Evolutionary conservation across 192 early-diverging fungal genomes (phyloP), one percentile per base, ranked within the genome.

Genomic region (Glomus cerebriforme): DNA sequence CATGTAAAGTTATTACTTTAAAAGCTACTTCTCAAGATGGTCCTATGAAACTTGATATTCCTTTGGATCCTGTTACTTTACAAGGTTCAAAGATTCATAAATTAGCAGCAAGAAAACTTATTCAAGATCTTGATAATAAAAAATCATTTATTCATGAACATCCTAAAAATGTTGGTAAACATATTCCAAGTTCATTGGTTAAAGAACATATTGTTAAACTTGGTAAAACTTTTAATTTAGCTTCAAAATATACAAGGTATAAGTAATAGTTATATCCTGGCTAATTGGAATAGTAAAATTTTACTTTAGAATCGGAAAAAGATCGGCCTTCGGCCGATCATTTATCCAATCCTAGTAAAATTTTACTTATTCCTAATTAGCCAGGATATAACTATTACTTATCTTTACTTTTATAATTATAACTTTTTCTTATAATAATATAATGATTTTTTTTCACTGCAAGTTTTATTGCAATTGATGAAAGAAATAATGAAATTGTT

Each of bases 201-300:
- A 47, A 43, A 37, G 22, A 78, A 2, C 27, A 67, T 5, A 69
- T 78, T 27, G 17, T 78, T 59, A 31, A n/a, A 1, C 59, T 64
- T 12, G 76, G 63, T 17, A 66, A 34, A 15, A 67, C 12, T 13
- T 64, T 34, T n/a, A 77, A 54, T 66, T 22, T 77, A n/a, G 39
- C 15, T 13, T 66, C 76, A 15, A 64, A 54, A 34, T 34, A 77
- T 77, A 77, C 76, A 17, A 77, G 76, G 76, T 77, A 77, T n/a
- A n/a, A n/a, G n/a, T n/a, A n/a, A n/a, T n/a, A n/a, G n/a, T n/a
- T n/a, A n/a, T n/a, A n/a, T n/a, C n/a, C n/a, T n/a, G n/a, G n/a
- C n/a, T n/a, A n/a, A n/a, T n/a, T n/a, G n/a, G n/a, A n/a, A n/a
- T n/a, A n/a, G n/a, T n/a, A n/a, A n/a, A n/a, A n/a, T n/a, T n/a